phyloP scores from a whole-genome alignment of 2,329 filamentous ascomycete species.

The Plenodomus biglobosus region DNA sequence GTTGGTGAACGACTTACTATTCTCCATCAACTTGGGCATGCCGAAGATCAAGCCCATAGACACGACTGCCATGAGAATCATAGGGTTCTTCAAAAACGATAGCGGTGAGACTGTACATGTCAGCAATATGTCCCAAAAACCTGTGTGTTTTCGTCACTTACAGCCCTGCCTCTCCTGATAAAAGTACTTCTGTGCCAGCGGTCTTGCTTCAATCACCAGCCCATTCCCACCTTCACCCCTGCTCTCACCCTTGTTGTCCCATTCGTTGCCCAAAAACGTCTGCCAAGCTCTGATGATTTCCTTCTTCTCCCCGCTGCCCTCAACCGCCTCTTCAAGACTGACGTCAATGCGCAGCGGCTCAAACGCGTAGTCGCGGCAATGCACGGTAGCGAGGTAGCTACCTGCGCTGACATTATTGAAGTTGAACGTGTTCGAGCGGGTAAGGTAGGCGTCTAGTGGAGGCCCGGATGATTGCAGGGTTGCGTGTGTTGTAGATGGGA shows the following conservation, averaged over 20 bases:
- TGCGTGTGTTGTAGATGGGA: slow-evolving; percentile 61
- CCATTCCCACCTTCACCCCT: slow-evolving; percentile 49
- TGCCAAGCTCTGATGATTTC: slow-evolving; percentile 69
- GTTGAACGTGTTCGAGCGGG: slow-evolving; percentile 68
- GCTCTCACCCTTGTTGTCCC: slow-evolving; percentile 78
- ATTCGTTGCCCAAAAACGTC: slow-evolving; percentile 86
- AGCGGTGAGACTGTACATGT: slow-evolving; percentile 68
- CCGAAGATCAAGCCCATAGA: slow-evolving; percentile 83
- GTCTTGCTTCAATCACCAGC: slow-evolving; percentile 61
- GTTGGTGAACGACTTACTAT: slow-evolving; percentile 66
- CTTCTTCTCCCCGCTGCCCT: slow-evolving; percentile 35
- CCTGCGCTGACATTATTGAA: slow-evolving; percentile 72
- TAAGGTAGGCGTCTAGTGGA: slow-evolving; percentile 63
- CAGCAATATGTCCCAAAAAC: slow-evolving; percentile 9
- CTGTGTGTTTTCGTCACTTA: slow-evolving; percentile 51
- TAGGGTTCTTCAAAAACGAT: slow-evolving; percentile 85
- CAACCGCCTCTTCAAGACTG: slow-evolving; percentile 28
- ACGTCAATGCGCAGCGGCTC: slow-evolving; percentile 80
- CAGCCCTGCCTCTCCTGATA: slow-evolving; percentile 75
- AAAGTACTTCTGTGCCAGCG: slow-evolving; percentile 68
- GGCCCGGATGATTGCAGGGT: slow-evolving; percentile 63
- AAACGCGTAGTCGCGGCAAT: slow-evolving; percentile 74
- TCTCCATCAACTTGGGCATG: slow-evolving; percentile 94
- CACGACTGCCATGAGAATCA: slow-evolving; percentile 89
- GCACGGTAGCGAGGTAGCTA: slow-evolving; percentile 80